phyloP scores from a whole-genome alignment of 805 yeast genomes.

The Ascoidea rubescens region DNA sequence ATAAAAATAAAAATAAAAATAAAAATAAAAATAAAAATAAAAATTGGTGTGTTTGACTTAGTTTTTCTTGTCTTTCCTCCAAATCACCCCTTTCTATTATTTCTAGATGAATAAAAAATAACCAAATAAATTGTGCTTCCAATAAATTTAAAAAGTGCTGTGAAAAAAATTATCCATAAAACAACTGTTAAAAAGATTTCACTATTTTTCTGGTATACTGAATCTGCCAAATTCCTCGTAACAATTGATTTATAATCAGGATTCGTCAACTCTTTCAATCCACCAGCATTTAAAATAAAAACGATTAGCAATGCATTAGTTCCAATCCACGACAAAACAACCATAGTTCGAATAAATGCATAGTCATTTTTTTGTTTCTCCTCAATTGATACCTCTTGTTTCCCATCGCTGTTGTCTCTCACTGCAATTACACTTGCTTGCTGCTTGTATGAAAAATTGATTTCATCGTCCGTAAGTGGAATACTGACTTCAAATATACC shows the following conservation, averaged over 20 bases:
- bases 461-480: constrained; percentile 67
- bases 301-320: constrained; percentile 75
- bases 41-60: too few relatives aligned
- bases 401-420: constrained; percentile 17
- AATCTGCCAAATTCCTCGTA: constrained; percentile 22
- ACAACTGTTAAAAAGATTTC: constrained; percentile 35
- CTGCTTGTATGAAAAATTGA: constrained; percentile 59
- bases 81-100: too few relatives aligned
- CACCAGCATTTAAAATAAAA: constrained; percentile 76
- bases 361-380: constrained; percentile 29
- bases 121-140: constrained; percentile 38
- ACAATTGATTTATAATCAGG: constrained; percentile 16
- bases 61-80: background rate
- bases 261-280: constrained; percentile 23
- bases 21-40: too few relatives aligned
- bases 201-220: constrained; percentile 21
- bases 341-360: constrained; percentile 79
- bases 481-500: constrained; percentile 58
- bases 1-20: too few relatives aligned
- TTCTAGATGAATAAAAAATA: too few relatives aligned
- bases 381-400: constrained; percentile 17
- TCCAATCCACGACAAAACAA: constrained; percentile 81
- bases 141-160: constrained; percentile 41
- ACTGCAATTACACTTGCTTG: constrained; percentile 46
- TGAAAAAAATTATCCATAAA: constrained; percentile 47